phyloP scores from a whole-genome alignment of 2,329 filamentous ascomycete genomes.

The Xylaria sp. region DNA sequence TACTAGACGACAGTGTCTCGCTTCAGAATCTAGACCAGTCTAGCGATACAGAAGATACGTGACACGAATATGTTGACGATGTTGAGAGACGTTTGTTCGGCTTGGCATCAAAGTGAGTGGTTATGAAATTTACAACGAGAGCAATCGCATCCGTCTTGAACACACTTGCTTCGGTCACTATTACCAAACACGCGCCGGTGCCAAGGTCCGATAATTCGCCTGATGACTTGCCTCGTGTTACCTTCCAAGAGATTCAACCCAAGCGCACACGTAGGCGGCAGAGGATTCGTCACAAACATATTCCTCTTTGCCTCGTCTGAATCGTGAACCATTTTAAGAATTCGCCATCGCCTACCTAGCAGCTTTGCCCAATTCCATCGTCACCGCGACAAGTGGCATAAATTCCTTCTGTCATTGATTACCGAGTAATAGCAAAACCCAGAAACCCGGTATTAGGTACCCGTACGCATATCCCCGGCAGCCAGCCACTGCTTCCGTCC shows the following conservation, averaged over 20 bases:
- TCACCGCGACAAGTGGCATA: not conserved
- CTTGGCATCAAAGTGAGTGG: not conserved
- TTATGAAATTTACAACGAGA: not conserved
- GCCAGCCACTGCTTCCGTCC: conserved; percentile 4
- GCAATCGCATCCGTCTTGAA: not conserved
- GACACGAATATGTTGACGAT: not conserved
- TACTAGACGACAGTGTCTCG: not conserved
- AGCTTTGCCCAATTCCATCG: not conserved
- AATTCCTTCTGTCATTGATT: not conserved
- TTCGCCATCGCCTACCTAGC: not conserved
- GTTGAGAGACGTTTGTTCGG: not conserved
- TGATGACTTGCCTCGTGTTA: conserved; percentile 1
- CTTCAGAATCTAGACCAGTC: not conserved
- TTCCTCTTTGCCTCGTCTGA: not conserved
- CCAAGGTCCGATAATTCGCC: not conserved
- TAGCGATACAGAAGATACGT: not conserved
- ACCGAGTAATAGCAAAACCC: not conserved
- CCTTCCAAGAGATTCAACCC: conserved; percentile 4
- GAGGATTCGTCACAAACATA: not conserved
- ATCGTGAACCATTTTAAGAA: not conserved
- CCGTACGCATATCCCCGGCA: conserved; percentile 4
- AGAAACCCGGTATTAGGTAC: not conserved
- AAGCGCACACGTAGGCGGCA: not conserved
- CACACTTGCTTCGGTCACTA: not conserved
- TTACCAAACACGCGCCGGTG: not conserved